A percentile compares a stretch with the other conserved stretches of the same genome.
Conservation (phyloP, 2,329 filamentous ascomycete genomes). For the Claviceps digitariae region DNA sequence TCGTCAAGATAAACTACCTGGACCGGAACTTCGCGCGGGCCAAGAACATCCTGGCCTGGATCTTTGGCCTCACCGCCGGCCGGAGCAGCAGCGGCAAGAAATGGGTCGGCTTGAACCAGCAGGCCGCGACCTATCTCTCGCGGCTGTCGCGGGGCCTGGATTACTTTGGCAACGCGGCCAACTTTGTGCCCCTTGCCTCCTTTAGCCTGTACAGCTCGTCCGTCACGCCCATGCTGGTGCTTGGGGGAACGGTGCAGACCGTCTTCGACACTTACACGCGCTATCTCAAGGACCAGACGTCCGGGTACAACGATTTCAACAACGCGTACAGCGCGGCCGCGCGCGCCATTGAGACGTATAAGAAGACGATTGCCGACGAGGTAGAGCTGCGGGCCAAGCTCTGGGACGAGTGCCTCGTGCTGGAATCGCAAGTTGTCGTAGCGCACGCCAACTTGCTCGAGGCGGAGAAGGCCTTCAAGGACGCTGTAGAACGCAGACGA, state of each 20-base stretch:
- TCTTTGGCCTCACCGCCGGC: background rate
- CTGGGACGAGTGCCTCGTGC: background rate
- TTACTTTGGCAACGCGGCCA: background rate
- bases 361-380: background rate
- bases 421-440: background rate
- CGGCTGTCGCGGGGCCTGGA: background rate
- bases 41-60: background rate
- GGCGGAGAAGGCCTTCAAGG: background rate
- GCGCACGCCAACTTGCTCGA: background rate
- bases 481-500: background rate
- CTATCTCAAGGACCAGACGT: background rate
- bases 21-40: background rate
- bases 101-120: background rate
- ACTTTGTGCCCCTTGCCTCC: background rate
- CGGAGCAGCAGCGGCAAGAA: background rate
- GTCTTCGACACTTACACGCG: background rate
- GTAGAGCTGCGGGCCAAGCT: background rate
- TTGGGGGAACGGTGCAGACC: background rate
- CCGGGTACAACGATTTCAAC: background rate
- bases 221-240: background rate
- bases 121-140: background rate
- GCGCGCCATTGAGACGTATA: background rate
- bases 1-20: background rate
- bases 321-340: background rate
- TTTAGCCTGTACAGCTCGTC: background rate